Evolutionary conservation across 2,329 filamentous ascomycete genomes (phyloP).

Genomic region (Monosporascus cannonballus): DNA sequence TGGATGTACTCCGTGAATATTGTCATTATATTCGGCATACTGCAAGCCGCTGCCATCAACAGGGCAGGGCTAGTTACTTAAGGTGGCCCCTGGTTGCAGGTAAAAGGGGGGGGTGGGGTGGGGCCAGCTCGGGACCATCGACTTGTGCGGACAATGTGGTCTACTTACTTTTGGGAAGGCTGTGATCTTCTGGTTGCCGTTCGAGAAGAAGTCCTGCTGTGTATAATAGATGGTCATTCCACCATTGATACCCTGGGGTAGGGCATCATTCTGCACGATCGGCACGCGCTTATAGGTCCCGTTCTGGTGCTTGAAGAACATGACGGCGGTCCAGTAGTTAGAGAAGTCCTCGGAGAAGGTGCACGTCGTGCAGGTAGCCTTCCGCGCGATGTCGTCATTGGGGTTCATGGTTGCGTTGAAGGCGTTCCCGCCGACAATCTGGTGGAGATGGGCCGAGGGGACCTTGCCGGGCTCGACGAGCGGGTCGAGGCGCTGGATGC

Average conservation of each 20-base stretch:
- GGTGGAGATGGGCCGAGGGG: slow-evolving; percentile 24
- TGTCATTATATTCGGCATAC: not conserved
- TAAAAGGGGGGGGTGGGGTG: no score
- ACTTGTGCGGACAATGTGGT: not conserved
- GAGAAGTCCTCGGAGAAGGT: slow-evolving; percentile 24
- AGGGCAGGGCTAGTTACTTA: not conserved
- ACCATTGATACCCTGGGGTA: slow-evolving; percentile 21
- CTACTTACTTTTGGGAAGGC: slow-evolving; percentile 34
- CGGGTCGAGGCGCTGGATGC: slow-evolving; percentile 24
- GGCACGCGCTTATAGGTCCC: slow-evolving; percentile 25
- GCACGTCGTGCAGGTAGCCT: slow-evolving; percentile 23
- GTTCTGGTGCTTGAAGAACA: slow-evolving; percentile 26
- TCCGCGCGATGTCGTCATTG: slow-evolving; percentile 17
- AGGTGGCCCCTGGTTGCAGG: not conserved
- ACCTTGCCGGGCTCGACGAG: slow-evolving; percentile 22
- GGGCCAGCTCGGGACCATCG: not conserved
- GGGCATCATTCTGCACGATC: slow-evolving; percentile 23
- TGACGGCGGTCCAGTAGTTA: slow-evolving; percentile 25
- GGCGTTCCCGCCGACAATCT: slow-evolving; percentile 25
- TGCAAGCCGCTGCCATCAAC: no score
- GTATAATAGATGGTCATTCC: slow-evolving; percentile 28
- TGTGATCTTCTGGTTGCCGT: slow-evolving; percentile 32
- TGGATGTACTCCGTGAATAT: not conserved
- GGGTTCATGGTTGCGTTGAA: slow-evolving; percentile 25
- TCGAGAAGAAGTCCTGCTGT: slow-evolving; percentile 23